A percentile compares a stretch with the other conserved stretches of the same genome.
These are phyloP conservation scores for Penicillium verhagenii DNA, from an alignment of 495 filamentous ascomycete genomes.

Conservation along the genomic window DNA sequence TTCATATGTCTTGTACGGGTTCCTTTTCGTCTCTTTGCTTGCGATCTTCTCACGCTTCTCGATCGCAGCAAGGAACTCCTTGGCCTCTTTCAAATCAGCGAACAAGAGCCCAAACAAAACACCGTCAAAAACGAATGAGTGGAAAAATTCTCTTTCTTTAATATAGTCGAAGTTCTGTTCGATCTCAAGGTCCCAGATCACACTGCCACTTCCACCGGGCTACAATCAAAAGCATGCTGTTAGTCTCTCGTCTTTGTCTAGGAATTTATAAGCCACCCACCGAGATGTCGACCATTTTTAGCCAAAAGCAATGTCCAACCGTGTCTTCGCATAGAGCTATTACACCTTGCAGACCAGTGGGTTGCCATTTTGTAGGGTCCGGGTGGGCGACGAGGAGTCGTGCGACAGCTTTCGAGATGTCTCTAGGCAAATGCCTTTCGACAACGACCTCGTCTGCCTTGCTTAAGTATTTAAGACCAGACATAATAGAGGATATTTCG, in stretches of 20 bases:
- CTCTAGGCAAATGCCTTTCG: slow-evolving; percentile 84
- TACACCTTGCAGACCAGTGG: slow-evolving; percentile 91
- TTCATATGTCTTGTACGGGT: slow-evolving; percentile 49
- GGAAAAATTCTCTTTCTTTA: slow-evolving; percentile 94
- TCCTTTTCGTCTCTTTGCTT: slow-evolving; percentile 76
- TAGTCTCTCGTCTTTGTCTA: background rate
- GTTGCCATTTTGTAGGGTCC: slow-evolving; percentile 82
- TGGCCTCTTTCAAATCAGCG: slow-evolving; percentile 93
- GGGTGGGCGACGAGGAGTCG: slow-evolving; percentile 93
- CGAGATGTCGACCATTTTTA: slow-evolving; percentile 95
- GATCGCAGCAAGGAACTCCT: slow-evolving; percentile 91
- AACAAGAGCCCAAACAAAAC: slow-evolving; percentile 86
- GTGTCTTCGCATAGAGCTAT: slow-evolving; percentile 86
- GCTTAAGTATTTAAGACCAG: slow-evolving; percentile 83
- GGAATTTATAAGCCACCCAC: slow-evolving; percentile 51
- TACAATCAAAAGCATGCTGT: slow-evolving; percentile 31
- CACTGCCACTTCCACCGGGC: slow-evolving; percentile 80
- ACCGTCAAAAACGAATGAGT: slow-evolving; percentile 91
- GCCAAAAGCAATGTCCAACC: slow-evolving; percentile 92
- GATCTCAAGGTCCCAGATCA: slow-evolving; percentile 98
- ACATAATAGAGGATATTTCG: slow-evolving; percentile 17
- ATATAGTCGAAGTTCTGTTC: slow-evolving; percentile 94
- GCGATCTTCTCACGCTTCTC: slow-evolving; percentile 91
- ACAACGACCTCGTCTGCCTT: slow-evolving; percentile 93
- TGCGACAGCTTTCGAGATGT: slow-evolving; percentile 89